phyloP scores from a whole-genome alignment of 1,284 basidiomycete genomes.

The Phellinidium pouzarii region DNA sequence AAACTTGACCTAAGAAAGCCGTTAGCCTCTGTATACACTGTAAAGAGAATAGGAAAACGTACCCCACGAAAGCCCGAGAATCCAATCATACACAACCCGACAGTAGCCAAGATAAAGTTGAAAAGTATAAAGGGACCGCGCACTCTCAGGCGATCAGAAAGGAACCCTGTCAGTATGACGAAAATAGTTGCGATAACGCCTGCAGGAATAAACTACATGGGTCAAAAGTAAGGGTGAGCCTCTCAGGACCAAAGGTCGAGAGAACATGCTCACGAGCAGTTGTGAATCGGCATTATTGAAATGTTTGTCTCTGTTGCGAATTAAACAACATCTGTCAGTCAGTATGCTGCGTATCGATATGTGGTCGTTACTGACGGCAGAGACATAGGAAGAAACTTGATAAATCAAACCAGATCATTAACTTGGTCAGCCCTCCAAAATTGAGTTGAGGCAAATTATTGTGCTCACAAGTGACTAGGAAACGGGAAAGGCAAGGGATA shows the following conservation, averaged over 20 bases:
- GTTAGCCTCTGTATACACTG: slow-evolving; percentile 25
- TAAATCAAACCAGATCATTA: not conserved
- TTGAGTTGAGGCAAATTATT: not conserved
- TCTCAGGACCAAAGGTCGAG: too few relatives aligned
- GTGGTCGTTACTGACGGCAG: slow-evolving; percentile 2
- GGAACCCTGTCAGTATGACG: slow-evolving; percentile 27
- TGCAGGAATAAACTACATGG: slow-evolving; percentile 25
- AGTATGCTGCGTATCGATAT: not conserved
- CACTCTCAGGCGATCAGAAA: slow-evolving; percentile 29
- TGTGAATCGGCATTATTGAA: not conserved
- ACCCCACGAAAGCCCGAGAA: slow-evolving; percentile 26
- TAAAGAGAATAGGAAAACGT: slow-evolving; percentile 31
- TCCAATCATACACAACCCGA: slow-evolving; percentile 31
- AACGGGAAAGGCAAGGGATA: too few relatives aligned
- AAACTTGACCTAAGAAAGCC: not conserved
- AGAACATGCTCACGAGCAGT: slow-evolving; percentile 2
- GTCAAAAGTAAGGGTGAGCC: not conserved
- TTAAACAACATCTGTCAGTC: not conserved
- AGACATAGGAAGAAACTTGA: slow-evolving; percentile 2
- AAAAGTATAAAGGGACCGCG: slow-evolving; percentile 30
- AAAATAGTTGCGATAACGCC: slow-evolving; percentile 30
- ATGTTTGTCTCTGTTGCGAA: not conserved
- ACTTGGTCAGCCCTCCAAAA: not conserved
- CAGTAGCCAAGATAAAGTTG: slow-evolving; percentile 28
- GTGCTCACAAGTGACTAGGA: slow-evolving; percentile 1